Conservation (phyloP, 352 stramenopile species). For the Aphanomyces stellatus region DNA sequence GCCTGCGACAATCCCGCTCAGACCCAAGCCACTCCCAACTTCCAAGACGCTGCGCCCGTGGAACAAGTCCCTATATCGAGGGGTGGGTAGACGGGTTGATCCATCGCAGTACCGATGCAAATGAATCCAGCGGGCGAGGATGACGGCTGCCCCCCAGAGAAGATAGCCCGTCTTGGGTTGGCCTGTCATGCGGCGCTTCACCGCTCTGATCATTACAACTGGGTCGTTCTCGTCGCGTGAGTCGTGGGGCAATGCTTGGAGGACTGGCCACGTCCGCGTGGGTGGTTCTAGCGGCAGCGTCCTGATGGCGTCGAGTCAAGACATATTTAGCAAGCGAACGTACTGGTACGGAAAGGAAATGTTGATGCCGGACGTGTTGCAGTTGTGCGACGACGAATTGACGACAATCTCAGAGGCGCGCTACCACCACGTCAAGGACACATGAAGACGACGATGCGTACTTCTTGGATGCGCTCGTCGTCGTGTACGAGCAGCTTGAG, state of each 20-base stretch:
- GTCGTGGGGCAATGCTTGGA: constrained; percentile 53
- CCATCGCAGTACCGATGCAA: constrained; percentile 46
- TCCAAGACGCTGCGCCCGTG: constrained; percentile 62
- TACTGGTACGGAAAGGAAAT: constrained; percentile 44
- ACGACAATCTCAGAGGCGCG: constrained; percentile 54
- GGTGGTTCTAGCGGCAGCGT: constrained; percentile 50
- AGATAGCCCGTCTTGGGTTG: constrained; percentile 81
- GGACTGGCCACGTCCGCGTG: constrained; percentile 41
- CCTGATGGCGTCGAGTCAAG: constrained; percentile 17
- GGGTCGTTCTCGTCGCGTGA: constrained; percentile 30
- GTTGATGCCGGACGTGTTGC: constrained; percentile 47
- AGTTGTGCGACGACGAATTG: constrained; percentile 38
- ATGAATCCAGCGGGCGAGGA: constrained; percentile 76
- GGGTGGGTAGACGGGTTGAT: too few relatives aligned
- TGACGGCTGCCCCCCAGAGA: constrained; percentile 71
- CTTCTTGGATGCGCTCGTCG: constrained; percentile 64
- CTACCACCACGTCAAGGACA: constrained; percentile 24
- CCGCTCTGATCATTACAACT: constrained; percentile 68
- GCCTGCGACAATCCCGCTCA: constrained; percentile 67
- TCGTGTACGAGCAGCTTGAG: constrained; percentile 75
- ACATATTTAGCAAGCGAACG: background rate
- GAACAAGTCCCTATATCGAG: constrained; percentile 36
- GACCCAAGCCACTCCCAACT: constrained; percentile 71
- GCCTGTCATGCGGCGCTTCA: constrained; percentile 74
- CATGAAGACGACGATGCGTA: constrained; percentile 8